Conservation (phyloP, 2,329 filamentous ascomycete species). For the Cladosporium velox region DNA sequence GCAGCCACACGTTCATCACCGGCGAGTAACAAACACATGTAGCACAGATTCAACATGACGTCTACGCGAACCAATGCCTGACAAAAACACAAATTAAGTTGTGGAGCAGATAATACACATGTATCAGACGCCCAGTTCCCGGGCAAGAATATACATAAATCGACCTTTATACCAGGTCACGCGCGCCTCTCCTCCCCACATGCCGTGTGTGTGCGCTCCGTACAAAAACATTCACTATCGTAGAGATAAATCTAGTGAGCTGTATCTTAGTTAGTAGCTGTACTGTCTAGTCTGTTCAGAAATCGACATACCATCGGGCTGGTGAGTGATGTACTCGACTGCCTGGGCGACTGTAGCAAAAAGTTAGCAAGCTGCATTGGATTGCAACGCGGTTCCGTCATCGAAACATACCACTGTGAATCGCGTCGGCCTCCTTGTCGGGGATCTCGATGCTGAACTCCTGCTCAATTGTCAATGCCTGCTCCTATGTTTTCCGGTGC, state of each 20-base stretch:
- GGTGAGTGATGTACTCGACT: constrained; percentile 87
- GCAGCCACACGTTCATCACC: neutral
- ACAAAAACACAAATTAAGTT: neutral
- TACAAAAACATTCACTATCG: constrained; percentile 17
- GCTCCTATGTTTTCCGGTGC: constrained; percentile 51
- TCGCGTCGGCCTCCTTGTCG: constrained; percentile 92
- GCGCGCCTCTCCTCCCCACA: constrained; percentile 22
- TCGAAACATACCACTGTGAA: constrained; percentile 77
- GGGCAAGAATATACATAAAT: constrained; percentile 36
- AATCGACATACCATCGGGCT: constrained; percentile 77
- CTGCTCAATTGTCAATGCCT: constrained; percentile 44
- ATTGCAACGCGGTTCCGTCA: neutral
- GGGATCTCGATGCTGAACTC: constrained; percentile 94
- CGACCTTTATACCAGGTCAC: constrained; percentile 24
- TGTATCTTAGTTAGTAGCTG: constrained; percentile 29
- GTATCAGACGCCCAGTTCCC: constrained; percentile 29
- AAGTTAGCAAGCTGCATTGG: constrained; percentile 7
- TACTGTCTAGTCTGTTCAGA: neutral
- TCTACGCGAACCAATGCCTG: neutral
- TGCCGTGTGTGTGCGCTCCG: constrained; percentile 15
- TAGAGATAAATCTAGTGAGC: constrained; percentile 31
- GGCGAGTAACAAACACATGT: neutral
- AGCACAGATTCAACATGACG: neutral
- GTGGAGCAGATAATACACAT: constrained; percentile 34
- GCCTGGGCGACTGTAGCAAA: constrained; percentile 76